phyloP scores from a whole-genome alignment of 257 asterid genomes.

The Lantana camara region DNA sequence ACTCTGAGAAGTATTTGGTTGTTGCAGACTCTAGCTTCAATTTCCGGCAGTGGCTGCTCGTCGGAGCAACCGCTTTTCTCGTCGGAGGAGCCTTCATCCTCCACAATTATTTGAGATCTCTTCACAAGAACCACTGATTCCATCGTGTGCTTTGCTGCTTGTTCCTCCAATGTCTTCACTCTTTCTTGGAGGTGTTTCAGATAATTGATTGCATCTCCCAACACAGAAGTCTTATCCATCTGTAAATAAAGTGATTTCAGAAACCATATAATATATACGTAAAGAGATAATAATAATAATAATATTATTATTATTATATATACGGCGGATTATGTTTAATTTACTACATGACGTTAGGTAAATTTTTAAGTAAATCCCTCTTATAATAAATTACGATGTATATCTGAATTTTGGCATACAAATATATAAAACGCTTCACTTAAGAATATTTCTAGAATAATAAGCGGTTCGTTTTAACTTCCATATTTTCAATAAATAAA shows the following conservation, averaged over 20 bases:
- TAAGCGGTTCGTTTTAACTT: too few species aligned
- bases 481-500: too few species aligned
- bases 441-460: too few species aligned
- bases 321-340: too few species aligned
- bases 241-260: background rate
- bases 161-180: constrained; percentile 37
- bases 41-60: constrained; percentile 29
- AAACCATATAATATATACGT: background rate
- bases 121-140: constrained; percentile 39
- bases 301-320: too few species aligned
- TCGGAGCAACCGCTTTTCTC: constrained; percentile 16
- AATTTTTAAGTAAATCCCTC: too few species aligned
- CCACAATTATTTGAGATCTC: constrained; percentile 29
- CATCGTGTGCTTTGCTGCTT: constrained; percentile 33
- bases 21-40: constrained; percentile 30
- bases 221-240: constrained; percentile 43
- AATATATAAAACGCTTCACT: too few species aligned
- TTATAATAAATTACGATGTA: too few species aligned
- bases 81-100: constrained; percentile 30
- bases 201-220: constrained; percentile 38
- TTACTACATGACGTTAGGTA: too few species aligned
- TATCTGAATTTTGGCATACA: too few species aligned
- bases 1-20: constrained; percentile 28
- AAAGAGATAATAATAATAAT: too few species aligned
- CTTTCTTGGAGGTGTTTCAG: constrained; percentile 39